Conservation (phyloP, 2,329 filamentous ascomycete species). For the Niveomyces coronatus region DNA sequence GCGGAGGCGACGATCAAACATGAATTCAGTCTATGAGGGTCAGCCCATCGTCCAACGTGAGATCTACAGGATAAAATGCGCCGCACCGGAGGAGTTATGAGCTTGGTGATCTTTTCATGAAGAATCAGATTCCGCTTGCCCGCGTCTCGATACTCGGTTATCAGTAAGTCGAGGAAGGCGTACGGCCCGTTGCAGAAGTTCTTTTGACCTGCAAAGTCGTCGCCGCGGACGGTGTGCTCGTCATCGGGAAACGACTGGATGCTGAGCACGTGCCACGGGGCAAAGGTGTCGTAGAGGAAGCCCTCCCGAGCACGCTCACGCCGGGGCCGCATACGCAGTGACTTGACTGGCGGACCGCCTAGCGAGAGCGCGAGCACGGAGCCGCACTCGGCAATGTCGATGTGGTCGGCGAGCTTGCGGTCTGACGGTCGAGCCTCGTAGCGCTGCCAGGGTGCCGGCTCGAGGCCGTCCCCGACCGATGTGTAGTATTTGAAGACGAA, state of each 20-base stretch:
- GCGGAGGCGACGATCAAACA: conserved; percentile 45
- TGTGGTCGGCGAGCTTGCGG: conserved; percentile 34
- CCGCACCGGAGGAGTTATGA: conserved; percentile 47
- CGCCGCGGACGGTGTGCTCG: conserved; percentile 42
- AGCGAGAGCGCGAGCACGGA: conserved; percentile 50
- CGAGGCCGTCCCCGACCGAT: conserved; percentile 42
- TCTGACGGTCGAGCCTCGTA: conserved; percentile 37
- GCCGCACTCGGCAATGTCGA: conserved; percentile 48
- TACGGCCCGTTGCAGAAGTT: conserved; percentile 51
- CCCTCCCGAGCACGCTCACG: conserved; percentile 39
- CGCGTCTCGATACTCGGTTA: conserved; percentile 51
- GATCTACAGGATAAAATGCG: background rate
- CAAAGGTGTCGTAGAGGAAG: conserved; percentile 46
- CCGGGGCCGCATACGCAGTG: conserved; percentile 37
- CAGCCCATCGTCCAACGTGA: background rate
- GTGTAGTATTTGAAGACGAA: conserved; percentile 59
- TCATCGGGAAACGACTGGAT: conserved; percentile 52
- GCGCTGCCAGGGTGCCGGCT: conserved; percentile 49
- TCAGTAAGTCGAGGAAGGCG: conserved; percentile 48
- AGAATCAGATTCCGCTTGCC: conserved; percentile 47
- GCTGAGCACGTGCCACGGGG: conserved; percentile 49
- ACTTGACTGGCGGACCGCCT: conserved; percentile 38
- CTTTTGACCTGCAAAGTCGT: conserved; percentile 37
- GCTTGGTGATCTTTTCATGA: conserved; percentile 44
- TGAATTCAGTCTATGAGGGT: conserved; percentile 35